Base-by-base conservation (phyloP, 2,329 filamentous ascomycete genomes). In the Fusarium burgessii region DNA sequence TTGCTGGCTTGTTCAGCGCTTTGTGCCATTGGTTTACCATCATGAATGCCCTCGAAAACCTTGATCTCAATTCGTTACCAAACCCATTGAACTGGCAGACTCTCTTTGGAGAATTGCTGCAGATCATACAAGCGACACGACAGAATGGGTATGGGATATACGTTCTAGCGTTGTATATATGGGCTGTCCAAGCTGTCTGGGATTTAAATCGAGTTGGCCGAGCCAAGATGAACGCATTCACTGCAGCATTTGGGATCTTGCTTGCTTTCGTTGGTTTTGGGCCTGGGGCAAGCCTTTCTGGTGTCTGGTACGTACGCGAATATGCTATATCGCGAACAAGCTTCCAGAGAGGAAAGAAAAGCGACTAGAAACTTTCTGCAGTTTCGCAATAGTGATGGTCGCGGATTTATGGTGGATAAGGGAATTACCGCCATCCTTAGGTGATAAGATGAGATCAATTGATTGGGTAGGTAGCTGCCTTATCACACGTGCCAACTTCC, bases 131-230 rank as follows among this genome's bases (percentile, higher is more conserved):
- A 18, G 10, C 3, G 5, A 2, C 6, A 17, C 8, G 13, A 5
- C 2, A 7, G 7, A 3, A 1, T 7, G 29, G n/a, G 3, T 2
- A 36, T 5, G 6, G 25, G 13, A 1, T 15, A 2, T 32, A 43
- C n/a, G 7, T 13, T 20, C 5, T 38, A 20, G 38, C n/a, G 1
- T 32, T 49, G 14, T 55, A 59, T 17, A 4, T 43, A 6, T 55
- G 23, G 23, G 15, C 18, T 10, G 12, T 59, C 4, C 29, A 45
- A 42, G 57, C 57, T 13, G 18, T 38, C 2, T 56, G 49, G 57
- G 57, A 59, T 27, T 15, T 59, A 9, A 25, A 29, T 9, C 25
- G 57, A n/a, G 49, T 59, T 15, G 57, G 57, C 11, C 38, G 49
- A 43, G 13, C 38, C 17, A 42, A n/a, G 13, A 18, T 14, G 10